A percentile compares a stretch with the other conserved stretches of the same genome.
phyloP scores from a whole-genome alignment of 2,329 filamentous ascomycete species.

The Diaporthe australafricana region DNA sequence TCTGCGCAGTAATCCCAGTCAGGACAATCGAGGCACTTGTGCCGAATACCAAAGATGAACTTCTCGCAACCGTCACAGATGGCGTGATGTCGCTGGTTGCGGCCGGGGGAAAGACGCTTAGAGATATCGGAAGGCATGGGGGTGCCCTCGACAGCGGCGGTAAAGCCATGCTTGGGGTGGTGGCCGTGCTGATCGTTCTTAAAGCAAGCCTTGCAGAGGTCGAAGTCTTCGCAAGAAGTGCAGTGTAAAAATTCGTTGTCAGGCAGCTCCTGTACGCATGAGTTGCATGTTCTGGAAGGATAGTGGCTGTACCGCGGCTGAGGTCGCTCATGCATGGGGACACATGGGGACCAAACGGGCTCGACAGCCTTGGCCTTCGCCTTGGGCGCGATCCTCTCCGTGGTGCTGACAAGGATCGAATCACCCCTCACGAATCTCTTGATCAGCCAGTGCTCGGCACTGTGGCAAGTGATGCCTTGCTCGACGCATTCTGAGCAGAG shows the following conservation, averaged over 20 bases:
- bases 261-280: slow-evolving; percentile 74
- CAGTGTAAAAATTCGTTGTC: slow-evolving; percentile 90
- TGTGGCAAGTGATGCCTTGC: slow-evolving; percentile 80
- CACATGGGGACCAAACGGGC: slow-evolving; percentile 26
- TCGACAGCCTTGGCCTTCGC: slow-evolving; percentile 50
- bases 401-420: slow-evolving; percentile 84
- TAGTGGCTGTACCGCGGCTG: neutral
- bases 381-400: slow-evolving; percentile 81
- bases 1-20: slow-evolving; percentile 95
- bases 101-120: slow-evolving; percentile 80
- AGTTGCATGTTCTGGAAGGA: slow-evolving; percentile 75
- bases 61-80: slow-evolving; percentile 95
- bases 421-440: slow-evolving; percentile 87
- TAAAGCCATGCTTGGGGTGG: slow-evolving; percentile 87
- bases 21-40: slow-evolving; percentile 97
- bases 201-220: slow-evolving; percentile 89
- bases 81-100: slow-evolving; percentile 85
- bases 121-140: slow-evolving; percentile 71
- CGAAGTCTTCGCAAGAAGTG: slow-evolving; percentile 86
- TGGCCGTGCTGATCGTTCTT: slow-evolving; percentile 84
- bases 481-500: slow-evolving; percentile 86
- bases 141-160: slow-evolving; percentile 73
- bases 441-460: slow-evolving; percentile 90
- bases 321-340: neutral
- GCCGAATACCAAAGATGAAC: slow-evolving; percentile 86